phyloP scores from a whole-genome alignment of 768 basidiomycete species.

The Paxillus involutus region DNA sequence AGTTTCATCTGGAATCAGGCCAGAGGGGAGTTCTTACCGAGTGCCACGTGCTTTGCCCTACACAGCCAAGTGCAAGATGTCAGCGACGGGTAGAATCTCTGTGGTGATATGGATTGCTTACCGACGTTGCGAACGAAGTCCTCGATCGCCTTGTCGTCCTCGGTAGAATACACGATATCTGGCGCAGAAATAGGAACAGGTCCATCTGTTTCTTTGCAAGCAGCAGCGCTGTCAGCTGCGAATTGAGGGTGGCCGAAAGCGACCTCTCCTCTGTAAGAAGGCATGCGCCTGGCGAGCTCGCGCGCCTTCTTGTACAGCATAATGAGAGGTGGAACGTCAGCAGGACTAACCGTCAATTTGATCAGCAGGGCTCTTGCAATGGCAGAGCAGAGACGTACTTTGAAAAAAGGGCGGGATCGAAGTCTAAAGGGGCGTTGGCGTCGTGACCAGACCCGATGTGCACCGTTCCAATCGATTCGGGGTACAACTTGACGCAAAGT shows the following conservation, averaged over 20 bases:
- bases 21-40: slow-evolving; percentile 5
- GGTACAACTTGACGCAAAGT: slow-evolving; percentile 36
- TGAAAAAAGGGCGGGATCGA: slow-evolving; percentile 45
- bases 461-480: slow-evolving; percentile 44
- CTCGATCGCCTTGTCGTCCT: slow-evolving; percentile 35
- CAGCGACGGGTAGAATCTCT: background rate
- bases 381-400: slow-evolving; percentile 32
- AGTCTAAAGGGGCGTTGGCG: slow-evolving; percentile 40
- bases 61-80: background rate
- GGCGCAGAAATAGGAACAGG: slow-evolving; percentile 28
- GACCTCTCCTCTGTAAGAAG: slow-evolving; percentile 24
- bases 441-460: slow-evolving; percentile 47
- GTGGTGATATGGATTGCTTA: background rate
- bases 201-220: slow-evolving; percentile 11
- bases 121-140: slow-evolving; percentile 20
- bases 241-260: slow-evolving; percentile 29
- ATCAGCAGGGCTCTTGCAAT: background rate
- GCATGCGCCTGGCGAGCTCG: slow-evolving; percentile 57
- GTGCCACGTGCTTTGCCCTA: slow-evolving; percentile 14
- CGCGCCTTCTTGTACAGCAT: slow-evolving; percentile 57
- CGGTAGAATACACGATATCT: slow-evolving; percentile 32
- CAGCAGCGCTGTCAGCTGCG: slow-evolving; percentile 25
- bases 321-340: slow-evolving; percentile 45
- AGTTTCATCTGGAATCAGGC: background rate
- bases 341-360: slow-evolving; percentile 2